Percentiles rank a stretch among this genome's conserved stretches.
Evolutionary conservation across 2,329 filamentous ascomycete genomes (phyloP).

Genomic region (Microascus cirrosus): DNA sequence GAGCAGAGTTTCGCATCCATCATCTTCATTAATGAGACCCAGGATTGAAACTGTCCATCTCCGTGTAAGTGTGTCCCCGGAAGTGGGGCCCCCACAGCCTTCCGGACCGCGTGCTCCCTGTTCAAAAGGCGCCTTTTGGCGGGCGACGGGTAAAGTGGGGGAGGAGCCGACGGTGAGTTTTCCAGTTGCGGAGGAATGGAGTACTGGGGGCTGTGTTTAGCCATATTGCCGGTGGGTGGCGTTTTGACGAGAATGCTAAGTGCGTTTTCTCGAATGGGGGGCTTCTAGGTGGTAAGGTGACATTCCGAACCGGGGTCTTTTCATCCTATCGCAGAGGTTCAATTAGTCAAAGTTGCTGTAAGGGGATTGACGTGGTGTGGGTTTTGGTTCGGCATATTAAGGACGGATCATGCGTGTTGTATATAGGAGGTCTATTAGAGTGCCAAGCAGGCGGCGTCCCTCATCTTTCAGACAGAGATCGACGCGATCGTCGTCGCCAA

Average conservation of each 20-base stretch:
- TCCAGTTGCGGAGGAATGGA: neutral
- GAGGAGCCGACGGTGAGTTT: neutral
- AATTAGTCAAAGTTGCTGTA: neutral
- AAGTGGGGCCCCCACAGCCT: neutral
- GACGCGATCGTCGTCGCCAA: neutral
- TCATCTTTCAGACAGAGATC: neutral
- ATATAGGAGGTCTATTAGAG: neutral
- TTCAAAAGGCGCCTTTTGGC: neutral
- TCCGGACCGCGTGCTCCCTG: neutral
- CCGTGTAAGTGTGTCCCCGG: neutral
- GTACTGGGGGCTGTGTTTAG: neutral
- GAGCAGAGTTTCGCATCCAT: neutral
- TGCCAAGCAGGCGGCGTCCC: neutral
- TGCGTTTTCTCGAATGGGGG: neutral
- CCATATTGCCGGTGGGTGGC: neutral
- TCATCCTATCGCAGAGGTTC: neutral
- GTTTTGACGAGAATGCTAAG: neutral
- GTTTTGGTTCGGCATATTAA: neutral
- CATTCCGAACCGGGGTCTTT: neutral
- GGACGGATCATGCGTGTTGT: neutral
- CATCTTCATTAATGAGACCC: neutral
- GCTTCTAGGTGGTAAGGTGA: neutral
- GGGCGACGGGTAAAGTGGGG: conserved; percentile 1
- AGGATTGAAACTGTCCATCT: neutral
- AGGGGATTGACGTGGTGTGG: neutral